Evolutionary conservation across 768 basidiomycete genomes (phyloP), one percentile per base, ranked within the genome.

Genomic region (Russula foetens): DNA sequence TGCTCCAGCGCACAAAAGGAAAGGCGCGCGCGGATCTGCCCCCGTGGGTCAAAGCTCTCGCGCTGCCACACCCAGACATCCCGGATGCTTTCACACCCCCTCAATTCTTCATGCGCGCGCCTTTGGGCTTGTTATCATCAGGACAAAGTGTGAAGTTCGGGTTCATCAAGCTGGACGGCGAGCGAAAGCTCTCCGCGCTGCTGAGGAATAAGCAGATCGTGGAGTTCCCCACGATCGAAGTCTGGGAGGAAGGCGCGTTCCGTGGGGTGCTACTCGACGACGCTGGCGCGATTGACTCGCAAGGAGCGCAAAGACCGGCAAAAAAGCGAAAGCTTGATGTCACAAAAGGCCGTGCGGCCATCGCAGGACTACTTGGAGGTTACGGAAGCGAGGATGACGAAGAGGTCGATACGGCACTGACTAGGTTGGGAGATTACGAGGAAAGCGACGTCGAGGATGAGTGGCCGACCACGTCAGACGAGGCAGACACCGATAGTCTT

Each of bases 201-300:
- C 74, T 96, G 47, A 76, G 75, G 38, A 73, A 82, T 52, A 88
- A 82, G 45, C 75, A 81, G 29, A 92, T 93, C 71, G 79, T 88
- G 33, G 93, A 96, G 71, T 96, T 82, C 68, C 93, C 93, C 7
- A 85, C 84, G 1, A 82, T 96, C 47, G 86, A 92, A 57, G 71
- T 95, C 7, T 86, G 85, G 77, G 82, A 86, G 49, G 80, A 73
- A 24, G 75, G 70, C 21, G 73, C 84, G 31, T 93, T 91, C 71
- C 72, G 71, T 8, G 86, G 83, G 7, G 75, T 75, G 9, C 67
- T 90, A n/a, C 75, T 88, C 17, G 80, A 87, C 59, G 75, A 76
- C 45, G 70, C 76, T 49, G 84, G 84, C 3, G 63, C 73, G 5
- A 67, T 81, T 38, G 75, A 75, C 29, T 66, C 67, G 43, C 68